phyloP scores from a whole-genome alignment of 73 alveolate genomes.

The Paramecium primaurelia region DNA sequence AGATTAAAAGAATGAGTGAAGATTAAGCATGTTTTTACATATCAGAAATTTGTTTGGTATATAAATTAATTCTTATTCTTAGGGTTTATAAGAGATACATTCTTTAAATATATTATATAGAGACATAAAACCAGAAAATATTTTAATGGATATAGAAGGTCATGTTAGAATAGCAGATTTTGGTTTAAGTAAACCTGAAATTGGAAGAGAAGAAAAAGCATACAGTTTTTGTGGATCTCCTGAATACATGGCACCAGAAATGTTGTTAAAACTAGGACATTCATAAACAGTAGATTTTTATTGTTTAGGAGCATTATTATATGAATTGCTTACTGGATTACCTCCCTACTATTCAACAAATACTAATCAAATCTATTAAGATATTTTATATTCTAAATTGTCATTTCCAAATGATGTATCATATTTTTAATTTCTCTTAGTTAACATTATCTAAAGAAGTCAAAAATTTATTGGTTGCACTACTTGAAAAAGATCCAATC shows the following conservation, averaged over 20 bases:
- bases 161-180: conserved; percentile 69
- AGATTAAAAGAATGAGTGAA: conserved; percentile 69
- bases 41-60: conserved; percentile 71
- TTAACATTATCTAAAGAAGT: conserved; percentile 59
- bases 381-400: conserved; percentile 47
- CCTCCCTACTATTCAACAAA: conserved; percentile 68
- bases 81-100: conserved; percentile 75
- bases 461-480: conserved; percentile 67
- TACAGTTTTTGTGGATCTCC: conserved; percentile 76
- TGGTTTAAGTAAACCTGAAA: conserved; percentile 68
- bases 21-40: conserved; percentile 72
- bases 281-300: conserved; percentile 71
- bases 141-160: conserved; percentile 72
- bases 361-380: conserved; percentile 55
- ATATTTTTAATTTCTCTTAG: not conserved
- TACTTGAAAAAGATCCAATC: conserved; percentile 83
- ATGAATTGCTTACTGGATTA: conserved; percentile 70
- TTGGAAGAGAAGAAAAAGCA: conserved; percentile 63
- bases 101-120: conserved; percentile 57
- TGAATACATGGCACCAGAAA: conserved; percentile 75
- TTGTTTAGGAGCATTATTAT: conserved; percentile 69
- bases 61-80: conserved; percentile 62
- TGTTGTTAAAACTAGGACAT: conserved; percentile 66
- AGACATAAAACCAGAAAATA: conserved; percentile 82
- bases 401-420: conserved; percentile 51